A percentile compares a stretch with the other conserved stretches of the same genome.
phyloP scores from a whole-genome alignment of 805 yeast species.

The Saturnispora gosingensis region DNA sequence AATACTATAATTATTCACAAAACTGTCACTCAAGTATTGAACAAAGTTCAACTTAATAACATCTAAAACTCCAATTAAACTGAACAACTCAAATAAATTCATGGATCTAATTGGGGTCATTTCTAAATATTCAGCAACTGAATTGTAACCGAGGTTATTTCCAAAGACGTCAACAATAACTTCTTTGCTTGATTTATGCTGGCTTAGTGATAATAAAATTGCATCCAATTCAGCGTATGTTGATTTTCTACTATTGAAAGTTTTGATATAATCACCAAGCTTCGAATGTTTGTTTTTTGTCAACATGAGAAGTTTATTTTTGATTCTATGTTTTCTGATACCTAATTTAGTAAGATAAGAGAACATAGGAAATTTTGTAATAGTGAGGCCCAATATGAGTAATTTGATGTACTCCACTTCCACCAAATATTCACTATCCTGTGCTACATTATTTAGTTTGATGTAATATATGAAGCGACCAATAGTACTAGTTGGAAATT shows the following conservation, averaged over 20 bases:
- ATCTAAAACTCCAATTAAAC: constrained; percentile 19
- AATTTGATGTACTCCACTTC: constrained; percentile 20
- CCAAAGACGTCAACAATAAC: constrained; percentile 8
- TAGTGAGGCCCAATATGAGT: constrained; percentile 15
- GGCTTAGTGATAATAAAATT: constrained; percentile 12
- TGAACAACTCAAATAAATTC: constrained; percentile 19
- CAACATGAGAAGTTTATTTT: neutral
- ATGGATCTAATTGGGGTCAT: constrained; percentile 18
- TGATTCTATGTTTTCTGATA: neutral
- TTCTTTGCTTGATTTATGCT: constrained; percentile 6
- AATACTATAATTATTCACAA: constrained; percentile 5
- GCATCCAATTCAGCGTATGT: constrained; percentile 18
- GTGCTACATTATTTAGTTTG: constrained; percentile 12
- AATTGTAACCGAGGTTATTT: constrained; percentile 12
- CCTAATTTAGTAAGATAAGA: constrained; percentile 4
- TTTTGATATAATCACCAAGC: constrained; percentile 12
- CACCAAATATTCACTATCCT: constrained; percentile 12
- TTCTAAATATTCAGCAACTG: constrained; percentile 20
- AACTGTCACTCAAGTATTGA: constrained; percentile 4
- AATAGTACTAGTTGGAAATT: neutral
- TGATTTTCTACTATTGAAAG: constrained; percentile 13
- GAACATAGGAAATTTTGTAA: constrained; percentile 10
- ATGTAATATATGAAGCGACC: constrained; percentile 10
- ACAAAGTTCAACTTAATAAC: constrained; percentile 12
- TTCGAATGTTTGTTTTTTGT: neutral